Conservation (phyloP, 768 basidiomycete species). For the Kwoniella botswanensis region DNA sequence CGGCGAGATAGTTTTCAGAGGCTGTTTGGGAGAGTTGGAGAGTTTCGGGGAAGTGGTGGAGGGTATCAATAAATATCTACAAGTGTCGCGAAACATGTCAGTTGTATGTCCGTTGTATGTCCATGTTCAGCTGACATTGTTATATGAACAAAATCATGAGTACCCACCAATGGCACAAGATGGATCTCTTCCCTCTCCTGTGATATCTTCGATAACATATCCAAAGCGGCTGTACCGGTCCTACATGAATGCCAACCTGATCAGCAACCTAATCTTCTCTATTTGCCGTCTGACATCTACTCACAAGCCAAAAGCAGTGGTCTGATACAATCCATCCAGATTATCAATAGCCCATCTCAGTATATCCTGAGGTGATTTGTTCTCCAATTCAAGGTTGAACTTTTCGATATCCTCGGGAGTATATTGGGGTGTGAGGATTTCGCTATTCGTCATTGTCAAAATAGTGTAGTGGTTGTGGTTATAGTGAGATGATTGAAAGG, state of each 20-base stretch:
- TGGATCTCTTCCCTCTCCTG: constrained; percentile 57
- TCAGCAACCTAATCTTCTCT: constrained; percentile 19
- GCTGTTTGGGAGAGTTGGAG: constrained; percentile 86
- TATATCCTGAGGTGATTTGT: constrained; percentile 79
- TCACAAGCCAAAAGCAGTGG: constrained; percentile 88
- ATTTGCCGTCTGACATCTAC: too few species aligned
- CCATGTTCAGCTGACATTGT: too few species aligned
- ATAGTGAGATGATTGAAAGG: too few species aligned
- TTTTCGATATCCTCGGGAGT: constrained; percentile 62
- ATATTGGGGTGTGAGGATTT: constrained; percentile 52
- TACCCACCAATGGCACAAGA: constrained; percentile 65
- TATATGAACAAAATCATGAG: too few species aligned
- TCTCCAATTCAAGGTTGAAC: constrained; percentile 76
- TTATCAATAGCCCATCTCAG: constrained; percentile 81
- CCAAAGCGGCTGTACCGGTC: constrained; percentile 88
- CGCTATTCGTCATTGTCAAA: constrained; percentile 15
- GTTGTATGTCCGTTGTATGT: too few species aligned
- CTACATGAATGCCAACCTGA: constrained; percentile 25
- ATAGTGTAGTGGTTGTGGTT: constrained; percentile 7
- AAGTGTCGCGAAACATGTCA: not conserved
- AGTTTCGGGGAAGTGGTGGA: constrained; percentile 94
- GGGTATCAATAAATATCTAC: constrained; percentile 89
- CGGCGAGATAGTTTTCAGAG: constrained; percentile 71
- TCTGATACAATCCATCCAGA: constrained; percentile 82
- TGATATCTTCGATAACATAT: constrained; percentile 89